Evolutionary conservation across 129 eudicot species (phyloP), one percentile per base, ranked within the genome.

Genomic region (Chrysanthemum lavandulifolium): DNA sequence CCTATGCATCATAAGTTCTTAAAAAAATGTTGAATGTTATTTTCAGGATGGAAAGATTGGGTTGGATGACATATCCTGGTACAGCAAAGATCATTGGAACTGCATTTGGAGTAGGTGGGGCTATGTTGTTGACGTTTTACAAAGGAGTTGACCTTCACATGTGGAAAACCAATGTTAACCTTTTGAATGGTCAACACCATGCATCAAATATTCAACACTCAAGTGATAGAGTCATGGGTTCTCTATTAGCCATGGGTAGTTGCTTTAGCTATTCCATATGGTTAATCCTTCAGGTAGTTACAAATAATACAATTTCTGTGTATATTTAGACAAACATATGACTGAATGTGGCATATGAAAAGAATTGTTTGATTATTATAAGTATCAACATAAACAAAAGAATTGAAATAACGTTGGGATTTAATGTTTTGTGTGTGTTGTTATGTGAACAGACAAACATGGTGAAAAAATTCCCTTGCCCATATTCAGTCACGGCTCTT

Each of bases 51-150:
- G 90, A 86, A 69, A 82, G 59, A 23, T 69, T 82, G 74, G 87
- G 87, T 1, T 80, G 82, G 85, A 79, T 71, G 18, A 79, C 83
- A 73, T 40, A 23, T 2, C 65, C 81, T 19, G 87, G 90, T 15
- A 76, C 63, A 71, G 90, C 90, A n/a, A 86, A 86, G 67, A 75
- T 82, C 23, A 8, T 74, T 7, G 90, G 87, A 5, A 86, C 90
- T 19, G 9, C 75, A 2, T 23, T 77, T 13, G 87, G 90, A 45
- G 75, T 86, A 33, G 81, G 87, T 69, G 90, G 90, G 45, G 90
- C 90, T 58, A 82, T 86, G 90, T 61, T 86, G 40, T 78, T 86
- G 66, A 86, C 90, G 10, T 82, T 86, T 36, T 86, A 79, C 74
- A 82, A 86, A 27, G 90, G 90, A 14, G 43, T 64, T 12, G 84